Evolutionary conservation across 1,284 basidiomycete species (phyloP).

Genomic region (Ceratobasidium theobromae): DNA sequence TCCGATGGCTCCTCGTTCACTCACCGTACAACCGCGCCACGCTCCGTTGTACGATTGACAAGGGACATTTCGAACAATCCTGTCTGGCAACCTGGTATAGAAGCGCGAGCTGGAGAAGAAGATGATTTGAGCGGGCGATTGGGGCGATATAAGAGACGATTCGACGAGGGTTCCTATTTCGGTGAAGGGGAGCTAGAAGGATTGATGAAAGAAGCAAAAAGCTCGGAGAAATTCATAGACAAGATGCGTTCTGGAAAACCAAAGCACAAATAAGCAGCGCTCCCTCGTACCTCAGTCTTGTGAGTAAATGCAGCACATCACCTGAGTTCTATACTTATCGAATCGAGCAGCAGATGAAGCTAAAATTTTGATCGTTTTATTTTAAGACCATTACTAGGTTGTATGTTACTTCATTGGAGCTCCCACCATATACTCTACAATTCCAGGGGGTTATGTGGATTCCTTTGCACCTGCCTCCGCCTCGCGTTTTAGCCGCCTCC

Average conservation of each 20-base stretch:
- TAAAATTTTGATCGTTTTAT: no score
- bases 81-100: conserved; percentile 59
- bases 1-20: conserved; percentile 85
- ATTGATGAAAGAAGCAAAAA: conserved; percentile 8
- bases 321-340: no score
- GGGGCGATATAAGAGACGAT: conserved; percentile 75
- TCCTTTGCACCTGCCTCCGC: conserved; percentile 37
- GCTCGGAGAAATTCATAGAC: neutral
- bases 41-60: conserved; percentile 68
- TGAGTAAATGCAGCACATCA: neutral
- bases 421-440: no score
- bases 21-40: conserved; percentile 83
- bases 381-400: no score
- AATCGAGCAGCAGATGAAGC: no score
- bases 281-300: neutral
- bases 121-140: conserved; percentile 71
- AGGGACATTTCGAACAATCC: conserved; percentile 86
- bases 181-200: conserved; percentile 17
- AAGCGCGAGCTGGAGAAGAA: conserved; percentile 57
- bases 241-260: conserved; percentile 19
- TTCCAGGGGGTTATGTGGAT: neutral
- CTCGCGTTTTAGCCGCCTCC: conserved; percentile 67
- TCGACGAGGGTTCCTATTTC: conserved; percentile 51
- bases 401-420: no score
- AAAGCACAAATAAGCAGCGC: conserved; percentile 9